Evolutionary conservation across 441 rosid genomes (phyloP).

Genomic region (Aquilaria agallochum): DNA sequence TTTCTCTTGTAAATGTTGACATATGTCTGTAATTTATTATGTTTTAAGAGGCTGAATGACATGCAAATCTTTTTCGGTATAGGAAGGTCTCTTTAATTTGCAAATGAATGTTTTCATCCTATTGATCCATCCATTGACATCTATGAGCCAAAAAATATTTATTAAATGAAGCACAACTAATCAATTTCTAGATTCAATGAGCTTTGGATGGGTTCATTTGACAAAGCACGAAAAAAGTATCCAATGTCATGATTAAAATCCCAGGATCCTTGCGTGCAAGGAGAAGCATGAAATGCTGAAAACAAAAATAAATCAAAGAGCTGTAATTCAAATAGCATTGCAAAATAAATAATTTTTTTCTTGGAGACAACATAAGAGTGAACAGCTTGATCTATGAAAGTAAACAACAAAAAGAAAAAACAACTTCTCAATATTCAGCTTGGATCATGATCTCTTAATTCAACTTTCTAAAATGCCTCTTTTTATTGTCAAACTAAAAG

Average conservation of each 20-base stretch:
- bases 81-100: too few species aligned
- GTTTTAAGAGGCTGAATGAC: too few species aligned
- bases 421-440: conserved; percentile 3
- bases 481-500: too few species aligned
- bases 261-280: conserved; percentile 97
- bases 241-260: conserved; percentile 80
- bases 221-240: conserved; percentile 84
- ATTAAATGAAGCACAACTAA: conserved; percentile 84
- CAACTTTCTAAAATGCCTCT: too few species aligned
- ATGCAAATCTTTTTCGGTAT: too few species aligned
- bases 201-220: conserved; percentile 87
- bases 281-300: conserved; percentile 91
- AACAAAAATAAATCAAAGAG: conserved; percentile 15
- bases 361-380: conserved; percentile 2
- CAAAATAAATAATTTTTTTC: neutral
- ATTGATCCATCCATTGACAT: conserved; percentile 99
- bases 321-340: conserved; percentile 18
- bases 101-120: conserved; percentile 51
- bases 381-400: neutral
- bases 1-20: too few species aligned
- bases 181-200: conserved; percentile 80
- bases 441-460: too few species aligned
- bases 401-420: conserved; percentile 1
- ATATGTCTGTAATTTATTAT: too few species aligned
- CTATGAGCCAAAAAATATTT: conserved; percentile 63